A percentile compares a stretch with the other conserved stretches of the same genome.
Conservation (phyloP, 108 stramenopile genomes). For the Nannochloropsis oceanica region DNA sequence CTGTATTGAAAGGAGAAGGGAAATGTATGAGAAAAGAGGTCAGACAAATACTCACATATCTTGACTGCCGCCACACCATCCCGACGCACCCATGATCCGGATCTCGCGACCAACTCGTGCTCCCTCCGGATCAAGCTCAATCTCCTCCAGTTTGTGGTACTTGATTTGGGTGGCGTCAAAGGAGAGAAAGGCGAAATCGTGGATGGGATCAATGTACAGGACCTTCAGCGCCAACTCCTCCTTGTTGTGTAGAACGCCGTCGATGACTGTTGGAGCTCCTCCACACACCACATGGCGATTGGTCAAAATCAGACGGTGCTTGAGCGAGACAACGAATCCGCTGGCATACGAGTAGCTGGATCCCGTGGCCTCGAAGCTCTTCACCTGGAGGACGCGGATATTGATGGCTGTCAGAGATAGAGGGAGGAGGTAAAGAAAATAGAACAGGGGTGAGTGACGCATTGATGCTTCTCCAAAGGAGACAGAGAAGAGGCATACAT, state of each 20-base stretch:
- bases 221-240: slow-evolving; percentile 37
- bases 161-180: slow-evolving; percentile 36
- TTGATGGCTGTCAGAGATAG: neutral
- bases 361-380: neutral
- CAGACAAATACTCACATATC: no score
- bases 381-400: neutral
- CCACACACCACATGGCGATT: slow-evolving; percentile 37
- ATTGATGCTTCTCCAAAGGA: no score
- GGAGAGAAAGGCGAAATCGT: slow-evolving; percentile 35
- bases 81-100: slow-evolving; percentile 14
- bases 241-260: slow-evolving; percentile 38
- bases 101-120: slow-evolving; percentile 39
- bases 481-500: neutral
- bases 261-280: slow-evolving; percentile 28
- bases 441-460: no score
- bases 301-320: slow-evolving; percentile 32
- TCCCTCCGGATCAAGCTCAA: slow-evolving; percentile 27
- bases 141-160: slow-evolving; percentile 23
- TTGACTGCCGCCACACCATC: no score
- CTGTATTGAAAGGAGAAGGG: neutral
- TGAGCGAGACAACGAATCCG: slow-evolving; percentile 18
- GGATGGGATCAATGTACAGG: slow-evolving; percentile 37
- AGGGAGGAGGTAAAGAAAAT: no score
- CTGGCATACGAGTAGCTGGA: slow-evolving; percentile 10
- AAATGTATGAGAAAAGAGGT: neutral